These are phyloP conservation scores for Trypanosoma boissoni DNA, from an alignment of 208 protist species.

Conservation along the genomic window DNA sequence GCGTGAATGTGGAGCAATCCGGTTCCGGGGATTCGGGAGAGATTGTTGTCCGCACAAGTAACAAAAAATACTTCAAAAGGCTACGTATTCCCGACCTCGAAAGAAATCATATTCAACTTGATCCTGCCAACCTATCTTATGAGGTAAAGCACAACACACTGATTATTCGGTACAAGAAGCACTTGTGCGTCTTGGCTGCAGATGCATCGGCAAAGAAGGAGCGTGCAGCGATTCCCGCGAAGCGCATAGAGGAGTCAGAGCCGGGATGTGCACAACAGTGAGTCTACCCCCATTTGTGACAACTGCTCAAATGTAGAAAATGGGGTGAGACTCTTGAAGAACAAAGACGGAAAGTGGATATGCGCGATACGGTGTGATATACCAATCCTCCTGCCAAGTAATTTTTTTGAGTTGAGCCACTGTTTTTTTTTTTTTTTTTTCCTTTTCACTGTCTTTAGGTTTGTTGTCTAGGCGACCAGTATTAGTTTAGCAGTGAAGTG, in stretches of 20 bases:
- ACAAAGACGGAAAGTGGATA: too few species aligned
- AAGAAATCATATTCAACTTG: constrained; percentile 56
- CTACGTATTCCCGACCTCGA: constrained; percentile 85
- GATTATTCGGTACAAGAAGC: constrained; percentile 92
- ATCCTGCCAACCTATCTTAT: constrained; percentile 59
- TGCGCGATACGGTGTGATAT: too few species aligned
- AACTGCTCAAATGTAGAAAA: too few species aligned
- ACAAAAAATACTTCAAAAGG: constrained; percentile 96
- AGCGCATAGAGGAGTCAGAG: constrained; percentile 47
- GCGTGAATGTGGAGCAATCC: constrained; percentile 69
- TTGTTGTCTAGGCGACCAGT: too few species aligned
- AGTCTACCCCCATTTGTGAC: too few species aligned
- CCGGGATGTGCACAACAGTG: constrained; percentile 66
- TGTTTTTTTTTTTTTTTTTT: too few species aligned
- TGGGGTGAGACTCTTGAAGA: too few species aligned
- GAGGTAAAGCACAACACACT: constrained; percentile 92
- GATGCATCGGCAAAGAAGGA: constrained; percentile 81
- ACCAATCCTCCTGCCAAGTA: too few species aligned
- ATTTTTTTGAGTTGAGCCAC: too few species aligned
- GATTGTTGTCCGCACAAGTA: constrained; percentile 93
- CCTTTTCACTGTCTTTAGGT: too few species aligned
- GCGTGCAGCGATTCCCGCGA: constrained; percentile 61
- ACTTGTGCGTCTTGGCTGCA: constrained; percentile 56
- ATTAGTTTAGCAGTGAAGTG: too few species aligned
- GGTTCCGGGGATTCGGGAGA: constrained; percentile 47